Evolutionary conservation across 371 early-diverging fungal genomes (phyloP).

Genomic region (Rhizopus stolonifer): DNA sequence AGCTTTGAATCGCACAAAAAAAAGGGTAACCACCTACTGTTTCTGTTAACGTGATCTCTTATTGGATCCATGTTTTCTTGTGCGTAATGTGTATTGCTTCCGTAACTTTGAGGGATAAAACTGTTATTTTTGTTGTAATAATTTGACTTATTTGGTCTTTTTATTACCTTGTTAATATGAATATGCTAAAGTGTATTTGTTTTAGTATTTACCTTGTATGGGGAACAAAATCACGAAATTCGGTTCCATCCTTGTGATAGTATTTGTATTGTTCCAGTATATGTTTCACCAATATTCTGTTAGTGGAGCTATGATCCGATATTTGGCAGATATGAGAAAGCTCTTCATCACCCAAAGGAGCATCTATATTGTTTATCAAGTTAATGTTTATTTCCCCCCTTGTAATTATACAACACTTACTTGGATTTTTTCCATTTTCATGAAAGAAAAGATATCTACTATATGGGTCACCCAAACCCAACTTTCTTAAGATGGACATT

Average conservation of each 20-base stretch:
- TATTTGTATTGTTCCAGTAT: slow-evolving; percentile 20
- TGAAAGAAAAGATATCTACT: slow-evolving; percentile 40
- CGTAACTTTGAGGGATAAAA: slow-evolving; percentile 7
- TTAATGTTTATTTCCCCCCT: background rate
- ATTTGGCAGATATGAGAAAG: slow-evolving; percentile 42
- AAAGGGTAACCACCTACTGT: too few species aligned
- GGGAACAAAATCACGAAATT: slow-evolving; percentile 23
- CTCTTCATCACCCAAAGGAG: slow-evolving; percentile 35
- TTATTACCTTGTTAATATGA: background rate
- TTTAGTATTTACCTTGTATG: slow-evolving; percentile 2
- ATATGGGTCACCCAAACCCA: slow-evolving; percentile 33
- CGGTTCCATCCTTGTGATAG: slow-evolving; percentile 27
- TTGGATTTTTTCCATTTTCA: slow-evolving; percentile 44
- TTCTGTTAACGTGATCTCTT: slow-evolving; percentile 9
- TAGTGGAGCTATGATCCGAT: slow-evolving; percentile 39
- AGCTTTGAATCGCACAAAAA: background rate
- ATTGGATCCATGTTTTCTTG: slow-evolving; percentile 12
- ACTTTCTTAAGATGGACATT: slow-evolving; percentile 37
- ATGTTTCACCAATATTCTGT: slow-evolving; percentile 42
- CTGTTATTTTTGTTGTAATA: slow-evolving; percentile 5
- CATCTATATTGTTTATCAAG: slow-evolving; percentile 18
- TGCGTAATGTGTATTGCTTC: slow-evolving; percentile 4
- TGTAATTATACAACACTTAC: slow-evolving; percentile 13
- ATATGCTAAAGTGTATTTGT: background rate
- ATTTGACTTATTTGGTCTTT: slow-evolving; percentile 1